Conservation (phyloP, 768 basidiomycete genomes). For the Paxillus rubicundulus region DNA sequence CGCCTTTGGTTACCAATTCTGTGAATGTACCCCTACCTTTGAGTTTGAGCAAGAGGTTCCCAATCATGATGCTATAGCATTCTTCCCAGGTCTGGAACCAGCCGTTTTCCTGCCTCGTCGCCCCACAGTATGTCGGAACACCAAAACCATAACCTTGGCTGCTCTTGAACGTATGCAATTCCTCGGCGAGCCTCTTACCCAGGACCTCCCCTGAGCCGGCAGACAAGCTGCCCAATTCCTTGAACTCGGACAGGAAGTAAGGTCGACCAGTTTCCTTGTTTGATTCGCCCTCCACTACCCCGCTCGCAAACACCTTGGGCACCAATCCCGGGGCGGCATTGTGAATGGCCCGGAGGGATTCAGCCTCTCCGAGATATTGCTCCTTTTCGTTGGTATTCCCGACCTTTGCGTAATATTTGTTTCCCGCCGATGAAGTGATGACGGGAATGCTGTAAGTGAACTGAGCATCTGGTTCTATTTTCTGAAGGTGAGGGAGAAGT, state of each 20-base stretch:
- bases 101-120: conserved; percentile 66
- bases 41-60: conserved; percentile 52
- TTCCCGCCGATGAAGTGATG: conserved; percentile 56
- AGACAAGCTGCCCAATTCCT: conserved; percentile 50
- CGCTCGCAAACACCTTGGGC: conserved; percentile 54
- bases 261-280: conserved; percentile 41
- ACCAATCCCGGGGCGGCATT: conserved; percentile 66
- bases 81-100: conserved; percentile 72
- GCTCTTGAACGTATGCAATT: conserved; percentile 60
- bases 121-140: conserved; percentile 76
- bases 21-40: conserved; percentile 39
- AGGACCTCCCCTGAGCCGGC: conserved; percentile 46
- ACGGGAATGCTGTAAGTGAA: conserved; percentile 47
- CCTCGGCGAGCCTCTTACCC: conserved; percentile 61
- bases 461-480: conserved; percentile 48
- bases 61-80: conserved; percentile 62
- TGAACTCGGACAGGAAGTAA: conserved; percentile 76
- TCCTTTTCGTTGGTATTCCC: conserved; percentile 53
- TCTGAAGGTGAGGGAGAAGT: conserved; percentile 45
- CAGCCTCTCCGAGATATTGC: conserved; percentile 67
- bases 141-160: conserved; percentile 63
- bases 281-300: conserved; percentile 30
- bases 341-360: conserved; percentile 62
- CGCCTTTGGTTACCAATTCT: conserved; percentile 50
- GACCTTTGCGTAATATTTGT: conserved; percentile 59